phyloP scores from a whole-genome alignment of 495 filamentous ascomycete species.

The Penicillium cosmopolitanum region DNA sequence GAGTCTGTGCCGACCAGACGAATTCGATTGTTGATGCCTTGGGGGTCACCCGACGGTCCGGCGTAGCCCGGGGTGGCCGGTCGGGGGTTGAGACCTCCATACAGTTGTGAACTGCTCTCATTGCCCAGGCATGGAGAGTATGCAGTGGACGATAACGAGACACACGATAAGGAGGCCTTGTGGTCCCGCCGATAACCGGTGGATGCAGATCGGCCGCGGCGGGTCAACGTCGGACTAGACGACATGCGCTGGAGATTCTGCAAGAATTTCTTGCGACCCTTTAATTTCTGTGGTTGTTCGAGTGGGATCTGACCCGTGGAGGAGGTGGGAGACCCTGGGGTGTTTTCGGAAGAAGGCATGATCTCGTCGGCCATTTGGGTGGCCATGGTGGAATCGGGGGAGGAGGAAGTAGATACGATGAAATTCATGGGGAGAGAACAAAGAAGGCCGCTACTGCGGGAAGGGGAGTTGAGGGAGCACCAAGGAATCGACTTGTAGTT shows the following conservation, averaged over 20 bases:
- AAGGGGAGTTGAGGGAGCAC: background rate
- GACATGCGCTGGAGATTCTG: slow-evolving; percentile 85
- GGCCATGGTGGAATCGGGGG: slow-evolving; percentile 31
- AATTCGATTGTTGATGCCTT: slow-evolving; percentile 51
- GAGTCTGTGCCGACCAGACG: slow-evolving; percentile 50
- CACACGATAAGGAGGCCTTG: slow-evolving; percentile 82
- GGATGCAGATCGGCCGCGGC: slow-evolving; percentile 60
- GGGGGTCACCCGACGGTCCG: slow-evolving; percentile 32
- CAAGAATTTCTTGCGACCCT: slow-evolving; percentile 73
- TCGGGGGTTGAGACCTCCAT: slow-evolving; percentile 54
- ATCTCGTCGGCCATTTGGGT: slow-evolving; percentile 32
- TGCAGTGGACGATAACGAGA: slow-evolving; percentile 69
- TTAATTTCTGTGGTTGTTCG: slow-evolving; percentile 64
- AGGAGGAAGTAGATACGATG: background rate
- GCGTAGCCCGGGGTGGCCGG: slow-evolving; percentile 70
- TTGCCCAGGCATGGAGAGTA: slow-evolving; percentile 57
- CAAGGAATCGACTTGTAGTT: background rate
- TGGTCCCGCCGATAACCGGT: slow-evolving; percentile 64
- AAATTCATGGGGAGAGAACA: background rate
- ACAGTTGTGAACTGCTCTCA: slow-evolving; percentile 63
- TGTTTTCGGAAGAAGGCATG: slow-evolving; percentile 30
- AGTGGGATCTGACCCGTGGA: slow-evolving; percentile 45
- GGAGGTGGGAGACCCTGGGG: slow-evolving; percentile 24
- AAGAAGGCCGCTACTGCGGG: background rate
- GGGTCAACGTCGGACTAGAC: slow-evolving; percentile 77